phyloP scores from a whole-genome alignment of 306 rosid genomes.

The Begonia peltatifolia region DNA sequence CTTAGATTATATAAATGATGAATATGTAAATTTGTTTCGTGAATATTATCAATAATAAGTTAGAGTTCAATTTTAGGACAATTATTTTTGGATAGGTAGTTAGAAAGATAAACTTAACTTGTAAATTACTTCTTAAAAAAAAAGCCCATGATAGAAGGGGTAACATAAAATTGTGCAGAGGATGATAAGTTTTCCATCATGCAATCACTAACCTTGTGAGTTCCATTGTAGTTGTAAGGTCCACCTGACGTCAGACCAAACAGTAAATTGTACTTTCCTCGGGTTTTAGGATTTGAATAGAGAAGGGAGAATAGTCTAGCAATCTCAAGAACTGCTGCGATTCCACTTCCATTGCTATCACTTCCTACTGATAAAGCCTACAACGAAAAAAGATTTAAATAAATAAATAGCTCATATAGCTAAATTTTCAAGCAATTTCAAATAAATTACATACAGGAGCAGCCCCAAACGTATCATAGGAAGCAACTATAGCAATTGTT shows the following conservation, averaged over 20 bases:
- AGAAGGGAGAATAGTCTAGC: conserved; percentile 89
- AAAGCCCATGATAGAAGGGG: no score
- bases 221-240: conserved; percentile 96
- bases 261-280: conserved; percentile 90
- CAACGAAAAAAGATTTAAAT: conserved; percentile 19
- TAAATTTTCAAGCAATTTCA: conserved; percentile 9
- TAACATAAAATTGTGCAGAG: no score
- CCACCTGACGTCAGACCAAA: conserved; percentile 97
- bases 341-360: conserved; percentile 93
- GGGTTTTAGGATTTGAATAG: conserved; percentile 88
- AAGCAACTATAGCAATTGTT: conserved; percentile 94
- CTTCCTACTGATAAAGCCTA: conserved; percentile 96
- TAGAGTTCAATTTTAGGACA: no score
- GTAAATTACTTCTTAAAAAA: no score
- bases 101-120: no score
- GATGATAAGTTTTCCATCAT: no score
- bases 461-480: conserved; percentile 96
- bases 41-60: no score
- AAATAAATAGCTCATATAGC: conserved; percentile 14
- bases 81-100: no score
- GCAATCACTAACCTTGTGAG: conserved; percentile 46
- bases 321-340: conserved; percentile 94
- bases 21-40: no score
- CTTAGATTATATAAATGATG: no score
- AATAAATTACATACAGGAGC: conserved; percentile 66